Conservation (phyloP, 768 basidiomycete genomes). For the Tulasnella sp. region DNA sequence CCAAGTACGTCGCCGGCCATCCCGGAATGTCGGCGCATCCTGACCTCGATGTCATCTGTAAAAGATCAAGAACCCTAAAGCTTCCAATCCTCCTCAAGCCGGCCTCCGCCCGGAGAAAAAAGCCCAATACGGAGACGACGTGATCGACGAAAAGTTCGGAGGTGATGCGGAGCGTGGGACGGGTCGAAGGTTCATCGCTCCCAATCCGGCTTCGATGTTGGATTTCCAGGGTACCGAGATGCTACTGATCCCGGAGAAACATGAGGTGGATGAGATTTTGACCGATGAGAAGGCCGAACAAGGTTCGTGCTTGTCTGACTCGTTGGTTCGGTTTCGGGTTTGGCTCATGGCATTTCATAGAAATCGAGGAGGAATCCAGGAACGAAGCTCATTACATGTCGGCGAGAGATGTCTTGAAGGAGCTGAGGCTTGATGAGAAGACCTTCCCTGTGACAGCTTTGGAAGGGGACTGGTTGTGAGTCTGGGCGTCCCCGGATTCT, state of each 20-base stretch:
- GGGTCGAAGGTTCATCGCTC: constrained; percentile 3
- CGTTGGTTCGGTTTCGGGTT: not conserved
- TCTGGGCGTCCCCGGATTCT: not conserved
- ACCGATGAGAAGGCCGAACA: constrained; percentile 4
- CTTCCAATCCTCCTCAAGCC: not conserved
- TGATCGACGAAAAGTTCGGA: constrained; percentile 4
- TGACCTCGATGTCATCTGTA: not conserved
- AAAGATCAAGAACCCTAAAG: not conserved
- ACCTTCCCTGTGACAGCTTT: not conserved
- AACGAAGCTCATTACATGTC: not conserved
- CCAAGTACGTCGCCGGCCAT: not conserved
- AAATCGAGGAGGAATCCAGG: not conserved
- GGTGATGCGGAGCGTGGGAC: constrained; percentile 2
- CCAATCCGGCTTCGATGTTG: not conserved
- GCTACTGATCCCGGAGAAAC: not conserved
- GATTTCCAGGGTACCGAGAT: constrained; percentile 7
- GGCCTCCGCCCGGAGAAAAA: not conserved
- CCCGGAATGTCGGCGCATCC: not conserved
- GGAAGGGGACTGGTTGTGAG: constrained; percentile 4
- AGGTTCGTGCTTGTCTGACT: not conserved
- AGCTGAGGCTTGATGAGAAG: constrained; percentile 6
- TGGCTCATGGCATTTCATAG: not conserved
- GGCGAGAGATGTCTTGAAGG: not conserved
- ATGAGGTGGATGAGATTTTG: not conserved
- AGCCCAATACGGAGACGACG: not conserved